Conservation (phyloP, 2,329 filamentous ascomycete species). For the Gnomoniopsis sp. region DNA sequence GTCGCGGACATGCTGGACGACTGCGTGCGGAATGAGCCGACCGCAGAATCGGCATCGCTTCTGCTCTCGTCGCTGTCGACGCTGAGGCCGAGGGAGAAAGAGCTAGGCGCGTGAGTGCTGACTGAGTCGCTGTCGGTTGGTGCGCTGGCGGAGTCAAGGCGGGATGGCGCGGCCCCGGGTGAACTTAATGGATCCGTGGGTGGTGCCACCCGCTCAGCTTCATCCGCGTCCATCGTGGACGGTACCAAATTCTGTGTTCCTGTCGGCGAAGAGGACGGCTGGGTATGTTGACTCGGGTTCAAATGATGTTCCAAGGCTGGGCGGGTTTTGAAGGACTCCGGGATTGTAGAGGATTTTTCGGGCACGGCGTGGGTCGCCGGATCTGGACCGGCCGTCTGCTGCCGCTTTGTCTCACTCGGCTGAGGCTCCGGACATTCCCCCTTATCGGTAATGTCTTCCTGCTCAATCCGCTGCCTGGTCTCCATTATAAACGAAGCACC, state of each 20-base stretch:
- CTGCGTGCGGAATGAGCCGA: constrained; percentile 14
- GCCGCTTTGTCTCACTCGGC: too few species aligned
- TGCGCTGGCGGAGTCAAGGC: neutral
- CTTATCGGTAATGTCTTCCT: too few species aligned
- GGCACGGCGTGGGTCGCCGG: too few species aligned
- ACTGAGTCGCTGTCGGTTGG: constrained; percentile 6
- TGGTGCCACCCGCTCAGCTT: neutral
- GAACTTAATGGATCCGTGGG: neutral
- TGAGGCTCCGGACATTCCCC: too few species aligned
- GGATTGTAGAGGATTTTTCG: too few species aligned
- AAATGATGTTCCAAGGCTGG: too few species aligned
- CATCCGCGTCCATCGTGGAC: neutral
- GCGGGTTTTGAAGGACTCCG: too few species aligned
- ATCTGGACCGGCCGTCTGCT: too few species aligned
- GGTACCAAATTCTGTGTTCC: neutral
- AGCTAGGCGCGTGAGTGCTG: constrained; percentile 8
- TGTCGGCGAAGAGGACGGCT: too few species aligned
- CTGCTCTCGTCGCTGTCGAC: constrained; percentile 11
- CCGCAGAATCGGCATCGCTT: constrained; percentile 16
- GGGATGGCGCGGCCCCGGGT: neutral
- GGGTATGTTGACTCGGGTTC: too few species aligned
- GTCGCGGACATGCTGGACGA: constrained; percentile 14
- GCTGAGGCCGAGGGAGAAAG: constrained; percentile 11
- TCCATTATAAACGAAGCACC: too few species aligned
- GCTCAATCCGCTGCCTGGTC: too few species aligned